Evolutionary conservation across 257 asterid species (phyloP).

Genomic region (Salvia rosmarinus): DNA sequence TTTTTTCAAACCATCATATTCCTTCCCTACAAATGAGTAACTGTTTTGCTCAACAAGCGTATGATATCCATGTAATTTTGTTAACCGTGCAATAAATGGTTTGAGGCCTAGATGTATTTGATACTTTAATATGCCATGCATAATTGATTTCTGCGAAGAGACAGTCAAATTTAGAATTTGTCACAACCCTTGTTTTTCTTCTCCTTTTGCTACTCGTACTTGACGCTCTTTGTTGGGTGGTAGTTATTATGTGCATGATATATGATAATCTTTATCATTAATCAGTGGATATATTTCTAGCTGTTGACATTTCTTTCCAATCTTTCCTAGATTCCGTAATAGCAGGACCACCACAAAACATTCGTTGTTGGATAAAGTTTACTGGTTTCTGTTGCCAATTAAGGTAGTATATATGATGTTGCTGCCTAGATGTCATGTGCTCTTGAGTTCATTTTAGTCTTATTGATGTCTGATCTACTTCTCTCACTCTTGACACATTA

Average conservation of each 20-base stretch:
- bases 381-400: slow-evolving; percentile 55
- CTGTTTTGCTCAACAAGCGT: neutral
- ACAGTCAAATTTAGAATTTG: neutral
- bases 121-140: neutral
- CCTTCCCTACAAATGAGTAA: neutral
- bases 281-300: slow-evolving; percentile 17
- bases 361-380: slow-evolving; percentile 70
- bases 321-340: slow-evolving; percentile 52
- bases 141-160: neutral
- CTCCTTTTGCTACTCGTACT: slow-evolving; percentile 20
- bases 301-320: slow-evolving; percentile 35
- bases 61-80: slow-evolving; percentile 1
- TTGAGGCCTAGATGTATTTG: slow-evolving; percentile 13
- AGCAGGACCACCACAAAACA: slow-evolving; percentile 82
- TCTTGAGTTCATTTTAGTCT: slow-evolving; percentile 14
- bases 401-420: slow-evolving; percentile 52
- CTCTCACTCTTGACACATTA: slow-evolving; percentile 4
- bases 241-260: slow-evolving; percentile 8
- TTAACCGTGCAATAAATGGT: neutral
- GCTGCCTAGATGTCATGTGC: neutral
- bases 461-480: neutral
- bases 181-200: slow-evolving; percentile 2
- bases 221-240: slow-evolving; percentile 6
- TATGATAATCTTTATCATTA: slow-evolving; percentile 10
- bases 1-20: neutral